Base-by-base conservation (phyloP, 306 rosid species). In the Chamaecrista fasciculata region DNA sequence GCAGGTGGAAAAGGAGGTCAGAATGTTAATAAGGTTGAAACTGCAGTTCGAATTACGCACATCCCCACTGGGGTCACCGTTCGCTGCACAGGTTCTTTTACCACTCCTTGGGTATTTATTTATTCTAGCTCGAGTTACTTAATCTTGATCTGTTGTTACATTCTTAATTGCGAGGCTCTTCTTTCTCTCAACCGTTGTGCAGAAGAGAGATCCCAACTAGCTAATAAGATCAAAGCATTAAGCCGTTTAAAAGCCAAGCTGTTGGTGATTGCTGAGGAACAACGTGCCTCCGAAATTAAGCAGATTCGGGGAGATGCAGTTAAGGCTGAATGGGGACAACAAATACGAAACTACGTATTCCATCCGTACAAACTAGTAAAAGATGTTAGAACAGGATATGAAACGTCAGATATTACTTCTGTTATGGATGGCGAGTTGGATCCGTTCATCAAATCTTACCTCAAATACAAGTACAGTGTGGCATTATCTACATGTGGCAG, bases 1-100 rank as follows among this genome's bases (percentile, higher is more conserved):
- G 98, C 97, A 23, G 98, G 98, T 4, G 98, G 98, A 64, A 93
- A 90, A 76, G 98, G 98, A 48, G 98, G 97, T 59, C 98, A 93
- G 81, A 93, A 93, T 76, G 98, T 93, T 39, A 90, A 93, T 86
- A 93, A 93, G 88, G 89, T 93, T 51, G 97, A 93, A 86, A 88
- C 94, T 76, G 98, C 98, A 43, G 98, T 93, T 18, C 93, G 98
- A 44, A 93, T 93, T 26, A 93, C 98, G 33, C 98, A 90, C 84
- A 82, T 90, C 79, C 98, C 98, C n/a, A 93, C 98, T 14, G 94
- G 98, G 11, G 96, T 93, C 76, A 85, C 96, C 1, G 77, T 90
- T 80, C 91, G 98, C 75, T 90, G 98, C 86, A 93, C 97, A 85
- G 97, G 98, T 93, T 48, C 46, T 49, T 29, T 67, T 46, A 4